These are phyloP conservation scores for Trypanosoma boissoni DNA, from an alignment of 208 protist species.

Conservation along the genomic window DNA sequence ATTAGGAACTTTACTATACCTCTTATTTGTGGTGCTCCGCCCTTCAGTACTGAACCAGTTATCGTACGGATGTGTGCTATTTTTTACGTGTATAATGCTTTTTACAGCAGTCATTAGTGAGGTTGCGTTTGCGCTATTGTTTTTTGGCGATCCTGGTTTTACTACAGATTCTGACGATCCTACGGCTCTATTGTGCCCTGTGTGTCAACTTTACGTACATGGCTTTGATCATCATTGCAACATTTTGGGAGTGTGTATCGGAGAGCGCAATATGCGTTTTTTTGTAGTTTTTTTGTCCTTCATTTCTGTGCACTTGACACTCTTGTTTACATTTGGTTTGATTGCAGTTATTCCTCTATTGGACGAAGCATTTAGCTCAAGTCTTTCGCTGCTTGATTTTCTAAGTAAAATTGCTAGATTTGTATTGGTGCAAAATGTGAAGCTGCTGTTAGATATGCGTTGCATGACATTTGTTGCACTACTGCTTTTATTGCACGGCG, in stretches of 20 bases:
- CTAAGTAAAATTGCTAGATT: neutral
- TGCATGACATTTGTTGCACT: neutral
- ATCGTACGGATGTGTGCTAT: neutral
- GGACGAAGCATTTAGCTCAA: neutral
- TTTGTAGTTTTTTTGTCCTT: constrained; percentile 55
- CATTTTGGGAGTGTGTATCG: constrained; percentile 69
- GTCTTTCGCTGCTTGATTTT: neutral
- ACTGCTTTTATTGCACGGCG: neutral
- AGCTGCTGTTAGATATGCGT: neutral
- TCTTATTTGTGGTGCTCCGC: constrained; percentile 9
- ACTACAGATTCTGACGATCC: constrained; percentile 16
- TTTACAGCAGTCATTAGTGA: constrained; percentile 9
- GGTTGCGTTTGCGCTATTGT: constrained; percentile 2
- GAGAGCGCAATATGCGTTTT: constrained; percentile 64
- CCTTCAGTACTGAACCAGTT: neutral
- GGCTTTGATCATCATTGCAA: constrained; percentile 87
- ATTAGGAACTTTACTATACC: constrained; percentile 2
- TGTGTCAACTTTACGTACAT: constrained; percentile 46
- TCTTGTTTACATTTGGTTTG: neutral
- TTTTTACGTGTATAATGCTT: constrained; percentile 1
- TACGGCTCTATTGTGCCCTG: constrained; percentile 33
- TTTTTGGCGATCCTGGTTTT: constrained; percentile 52
- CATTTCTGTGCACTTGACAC: neutral
- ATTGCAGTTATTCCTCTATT: neutral
- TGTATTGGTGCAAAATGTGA: constrained; percentile 11